Evolutionary conservation across 768 basidiomycete species (phyloP).

Genomic region (Russula sp.): DNA sequence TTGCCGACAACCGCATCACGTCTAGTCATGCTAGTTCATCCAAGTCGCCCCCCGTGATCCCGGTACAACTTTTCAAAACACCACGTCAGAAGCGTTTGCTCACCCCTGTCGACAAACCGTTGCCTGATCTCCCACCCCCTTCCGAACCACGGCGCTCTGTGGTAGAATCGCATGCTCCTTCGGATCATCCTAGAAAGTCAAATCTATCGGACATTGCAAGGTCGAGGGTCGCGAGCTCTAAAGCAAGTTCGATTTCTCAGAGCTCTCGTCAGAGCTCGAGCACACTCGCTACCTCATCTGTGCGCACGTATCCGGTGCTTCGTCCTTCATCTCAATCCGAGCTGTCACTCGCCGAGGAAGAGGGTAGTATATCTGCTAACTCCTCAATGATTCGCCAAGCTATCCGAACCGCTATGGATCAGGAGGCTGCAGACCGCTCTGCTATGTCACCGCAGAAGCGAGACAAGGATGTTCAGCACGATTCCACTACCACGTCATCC

Average conservation of each 20-base stretch:
- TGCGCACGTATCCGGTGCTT: slow-evolving; percentile 69
- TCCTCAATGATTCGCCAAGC: slow-evolving; percentile 63
- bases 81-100: background rate
- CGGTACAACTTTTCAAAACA: slow-evolving; percentile 28
- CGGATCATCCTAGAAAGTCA: slow-evolving; percentile 43
- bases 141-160: slow-evolving; percentile 34
- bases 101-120: slow-evolving; percentile 28
- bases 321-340: slow-evolving; percentile 64
- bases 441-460: slow-evolving; percentile 9
- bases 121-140: slow-evolving; percentile 33
- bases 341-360: slow-evolving; percentile 30
- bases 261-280: slow-evolving; percentile 38
- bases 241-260: slow-evolving; percentile 50
- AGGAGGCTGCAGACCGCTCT: slow-evolving; percentile 51
- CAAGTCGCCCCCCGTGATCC: slow-evolving; percentile 15
- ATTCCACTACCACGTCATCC: slow-evolving; percentile 19
- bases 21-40: slow-evolving; percentile 34
- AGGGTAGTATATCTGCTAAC: slow-evolving; percentile 43
- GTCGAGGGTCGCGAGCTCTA: slow-evolving; percentile 41
- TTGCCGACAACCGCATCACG: slow-evolving; percentile 52
- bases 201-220: slow-evolving; percentile 69
- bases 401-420: slow-evolving; percentile 61
- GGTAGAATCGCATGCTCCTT: slow-evolving; percentile 21
- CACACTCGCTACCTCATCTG: slow-evolving; percentile 52
- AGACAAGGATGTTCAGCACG: slow-evolving; percentile 23